Conservation (phyloP, 176 grass and related monocot genomes). For the Phragmites australis region DNA sequence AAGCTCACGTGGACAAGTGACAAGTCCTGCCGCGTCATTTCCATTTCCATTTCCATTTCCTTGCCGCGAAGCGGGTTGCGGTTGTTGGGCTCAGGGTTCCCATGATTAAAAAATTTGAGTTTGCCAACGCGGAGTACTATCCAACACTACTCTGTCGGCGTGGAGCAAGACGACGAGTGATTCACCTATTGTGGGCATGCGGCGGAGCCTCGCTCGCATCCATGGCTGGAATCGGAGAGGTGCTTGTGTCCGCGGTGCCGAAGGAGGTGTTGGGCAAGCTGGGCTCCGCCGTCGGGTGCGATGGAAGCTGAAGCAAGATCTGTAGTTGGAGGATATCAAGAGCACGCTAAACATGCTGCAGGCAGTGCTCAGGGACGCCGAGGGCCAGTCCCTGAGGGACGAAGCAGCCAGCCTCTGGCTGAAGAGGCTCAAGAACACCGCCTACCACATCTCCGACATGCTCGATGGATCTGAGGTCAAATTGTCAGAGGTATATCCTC, state of each 20-base stretch:
- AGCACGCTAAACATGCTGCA: neutral
- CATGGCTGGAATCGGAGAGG: slow-evolving; percentile 10
- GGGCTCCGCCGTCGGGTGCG: slow-evolving; percentile 1
- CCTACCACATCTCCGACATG: neutral
- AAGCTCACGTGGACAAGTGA: too few species aligned
- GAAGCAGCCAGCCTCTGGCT: neutral
- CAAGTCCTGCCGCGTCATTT: too few species aligned
- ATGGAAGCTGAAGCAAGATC: neutral
- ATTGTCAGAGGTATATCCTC: neutral
- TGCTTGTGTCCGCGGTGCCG: slow-evolving; percentile 7
- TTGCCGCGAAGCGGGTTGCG: too few species aligned
- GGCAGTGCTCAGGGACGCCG: neutral
- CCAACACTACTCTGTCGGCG: too few species aligned
- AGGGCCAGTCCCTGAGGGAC: neutral
- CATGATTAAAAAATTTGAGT: too few species aligned
- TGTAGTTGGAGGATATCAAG: slow-evolving; percentile 13
- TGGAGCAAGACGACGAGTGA: too few species aligned
- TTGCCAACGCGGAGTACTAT: too few species aligned
- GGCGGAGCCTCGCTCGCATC: neutral
- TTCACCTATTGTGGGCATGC: too few species aligned
- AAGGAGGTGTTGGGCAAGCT: slow-evolving; percentile 13
- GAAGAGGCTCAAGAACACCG: neutral
- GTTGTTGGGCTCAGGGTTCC: too few species aligned
- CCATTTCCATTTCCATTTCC: too few species aligned
- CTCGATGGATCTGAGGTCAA: neutral